Conservation (phyloP, 164 flowering plant genomes). For the Aristolochia fimbriata region DNA sequence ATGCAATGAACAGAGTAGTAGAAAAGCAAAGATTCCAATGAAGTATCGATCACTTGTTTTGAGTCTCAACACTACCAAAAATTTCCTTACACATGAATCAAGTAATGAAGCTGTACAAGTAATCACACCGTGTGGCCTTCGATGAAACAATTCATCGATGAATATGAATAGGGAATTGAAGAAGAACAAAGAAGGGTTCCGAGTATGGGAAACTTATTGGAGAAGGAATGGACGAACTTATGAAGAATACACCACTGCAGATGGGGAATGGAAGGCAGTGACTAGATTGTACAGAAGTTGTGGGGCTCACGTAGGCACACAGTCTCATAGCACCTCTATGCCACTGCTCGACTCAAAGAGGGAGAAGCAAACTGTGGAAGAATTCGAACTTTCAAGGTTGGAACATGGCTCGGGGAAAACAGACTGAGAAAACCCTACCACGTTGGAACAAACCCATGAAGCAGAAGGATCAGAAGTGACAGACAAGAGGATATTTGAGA, state of each 20-base stretch:
- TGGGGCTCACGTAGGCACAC: not conserved
- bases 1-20: conserved; percentile 1
- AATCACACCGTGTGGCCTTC: conserved; percentile 2
- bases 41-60: conserved; percentile 5
- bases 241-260: not conserved
- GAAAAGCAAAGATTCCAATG: not conserved
- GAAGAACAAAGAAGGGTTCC: not conserved
- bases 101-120: conserved; percentile 28
- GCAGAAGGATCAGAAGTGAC: conserved; percentile 21
- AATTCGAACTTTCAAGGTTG: conserved; percentile 19
- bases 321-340: conserved; percentile 15
- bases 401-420: conserved; percentile 43
- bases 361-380: conserved; percentile 26
- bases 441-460: conserved; percentile 56
- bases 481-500: conserved; percentile 41
- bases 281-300: conserved; percentile 11
- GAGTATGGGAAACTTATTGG: conserved; percentile 12
- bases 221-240: conserved; percentile 6
- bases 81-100: conserved; percentile 33
- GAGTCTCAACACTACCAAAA: conserved; percentile 26
- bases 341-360: conserved; percentile 8
- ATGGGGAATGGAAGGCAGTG: conserved; percentile 5
- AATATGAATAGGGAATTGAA: conserved; percentile 5
- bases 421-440: conserved; percentile 33
- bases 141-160: not conserved